phyloP scores from a whole-genome alignment of 208 protist genomes.

The Crithidia expoeki region DNA sequence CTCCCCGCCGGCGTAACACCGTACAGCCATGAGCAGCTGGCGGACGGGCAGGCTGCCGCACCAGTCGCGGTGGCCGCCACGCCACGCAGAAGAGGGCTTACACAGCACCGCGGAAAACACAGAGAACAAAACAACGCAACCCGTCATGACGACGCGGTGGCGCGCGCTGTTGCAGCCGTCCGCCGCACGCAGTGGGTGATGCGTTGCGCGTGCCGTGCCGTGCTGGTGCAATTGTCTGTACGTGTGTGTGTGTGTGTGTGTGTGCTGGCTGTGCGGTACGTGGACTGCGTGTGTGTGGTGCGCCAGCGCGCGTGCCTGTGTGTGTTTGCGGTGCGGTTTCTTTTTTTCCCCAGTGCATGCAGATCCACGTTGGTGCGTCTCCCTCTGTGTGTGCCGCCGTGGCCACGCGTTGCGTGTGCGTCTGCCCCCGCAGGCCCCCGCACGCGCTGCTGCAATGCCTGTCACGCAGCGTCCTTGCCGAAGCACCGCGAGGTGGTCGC shows the following conservation, averaged over 20 bases:
- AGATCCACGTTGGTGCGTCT: conserved; percentile 11
- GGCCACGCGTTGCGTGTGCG: conserved; percentile 20
- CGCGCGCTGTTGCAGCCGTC: conserved; percentile 31
- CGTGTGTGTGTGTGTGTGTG: conserved; percentile 12
- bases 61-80: conserved; percentile 28
- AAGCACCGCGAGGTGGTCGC: conserved; percentile 31
- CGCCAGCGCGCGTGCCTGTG: conserved; percentile 5
- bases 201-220: conserved; percentile 15
- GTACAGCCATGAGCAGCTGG: conserved; percentile 36
- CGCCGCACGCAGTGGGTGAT: conserved; percentile 28
- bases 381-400: conserved; percentile 24
- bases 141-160: conserved; percentile 37
- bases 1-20: conserved; percentile 17
- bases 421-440: conserved; percentile 9
- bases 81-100: conserved; percentile 40
- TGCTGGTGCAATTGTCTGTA: not conserved
- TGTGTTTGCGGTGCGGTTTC: conserved; percentile 3
- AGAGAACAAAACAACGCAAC: not conserved
- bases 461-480: conserved; percentile 24
- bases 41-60: conserved; percentile 25
- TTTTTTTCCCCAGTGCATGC: conserved; percentile 4
- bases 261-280: conserved; percentile 4
- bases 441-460: conserved; percentile 37
- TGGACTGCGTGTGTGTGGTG: conserved; percentile 4
- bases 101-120: not conserved